Base-by-base conservation (phyloP, 768 basidiomycete genomes). In the Cubamyces lactineus region DNA sequence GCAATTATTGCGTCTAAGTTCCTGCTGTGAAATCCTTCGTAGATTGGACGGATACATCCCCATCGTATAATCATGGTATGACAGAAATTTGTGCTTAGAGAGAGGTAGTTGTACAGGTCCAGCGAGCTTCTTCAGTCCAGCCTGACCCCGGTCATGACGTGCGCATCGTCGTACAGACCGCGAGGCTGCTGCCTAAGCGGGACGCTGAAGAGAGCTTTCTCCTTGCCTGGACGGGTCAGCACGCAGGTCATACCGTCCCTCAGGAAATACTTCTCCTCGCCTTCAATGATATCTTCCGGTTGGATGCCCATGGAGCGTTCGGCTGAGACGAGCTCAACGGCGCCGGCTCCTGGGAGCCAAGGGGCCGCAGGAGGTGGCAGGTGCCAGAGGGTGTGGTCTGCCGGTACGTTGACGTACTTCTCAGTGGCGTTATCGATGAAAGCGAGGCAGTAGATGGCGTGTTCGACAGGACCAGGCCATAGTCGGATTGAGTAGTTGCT, bases 221-320 rank as follows among this genome's bases (percentile, higher is more conserved):
- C n/a, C 23, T n/a, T 26, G 16, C 41, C 41, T 5, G 53, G 53
- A 5, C 41, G 53, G 21, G 19, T 26, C 42, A 54, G 19, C 15
- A 43, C 23, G 24, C 53, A 54, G 41, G 23, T 43, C 53, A 43
- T 42, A 28, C 53, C 53, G 26, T 54, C 53, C 41, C 41, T 15
- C 24, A 54, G 26, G 6, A 54, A 19, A 28, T 42, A 54, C 24
- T 54, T 54, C 53, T 54, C 53, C 24, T 43, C 53, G 26, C 53
- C 53, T 5, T 42, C 41, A 19, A 43, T 19, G 24, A 54, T 54
- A 1, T 54, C 41, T 16, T 26, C 41, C 11, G 40, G 28, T 7
- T 5, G 13, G n/a, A 54, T 54, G 13, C 53, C 53, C 15, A 17
- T 12, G 13, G 41, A 19, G 41, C 53, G 41, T 23, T 52, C 51